A percentile compares a stretch with the other conserved stretches of the same genome.
Evolutionary conservation across 2,329 filamentous ascomycete species (phyloP).

Genomic region (Ustulina deusta): DNA sequence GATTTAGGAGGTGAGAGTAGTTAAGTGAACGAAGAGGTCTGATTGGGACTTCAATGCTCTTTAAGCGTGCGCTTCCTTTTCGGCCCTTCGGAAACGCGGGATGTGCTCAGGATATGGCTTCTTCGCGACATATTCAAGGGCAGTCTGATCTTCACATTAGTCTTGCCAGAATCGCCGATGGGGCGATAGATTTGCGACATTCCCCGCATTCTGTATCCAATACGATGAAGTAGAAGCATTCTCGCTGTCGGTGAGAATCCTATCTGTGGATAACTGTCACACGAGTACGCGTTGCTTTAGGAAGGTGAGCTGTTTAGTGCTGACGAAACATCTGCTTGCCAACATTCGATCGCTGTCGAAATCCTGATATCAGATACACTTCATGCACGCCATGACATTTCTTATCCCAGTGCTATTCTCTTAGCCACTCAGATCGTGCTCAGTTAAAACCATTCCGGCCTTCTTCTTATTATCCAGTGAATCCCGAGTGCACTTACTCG

Average conservation of each 20-base stretch:
- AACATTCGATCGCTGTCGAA: neutral
- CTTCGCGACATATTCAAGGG: neutral
- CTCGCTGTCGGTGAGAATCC: constrained; percentile 3
- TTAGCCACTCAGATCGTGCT: neutral
- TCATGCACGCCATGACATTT: constrained; percentile 2
- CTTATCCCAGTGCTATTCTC: neutral
- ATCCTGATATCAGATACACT: constrained; percentile 5
- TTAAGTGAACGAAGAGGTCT: neutral
- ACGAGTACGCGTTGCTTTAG: constrained; percentile 27
- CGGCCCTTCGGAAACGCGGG: neutral
- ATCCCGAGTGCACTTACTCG: neutral
- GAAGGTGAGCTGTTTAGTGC: constrained; percentile 33
- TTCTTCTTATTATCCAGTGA: constrained; percentile 19
- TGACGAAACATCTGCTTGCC: constrained; percentile 5
- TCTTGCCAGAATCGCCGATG: neutral
- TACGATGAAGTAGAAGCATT: constrained; percentile 16
- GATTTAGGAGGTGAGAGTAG: neutral
- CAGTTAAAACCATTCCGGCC: neutral
- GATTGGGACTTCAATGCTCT: constrained; percentile 9
- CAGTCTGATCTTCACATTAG: neutral
- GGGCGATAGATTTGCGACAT: constrained; percentile 3
- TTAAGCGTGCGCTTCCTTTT: constrained; percentile 23
- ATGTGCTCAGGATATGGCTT: neutral
- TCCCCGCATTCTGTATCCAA: constrained; percentile 30
- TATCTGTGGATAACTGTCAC: constrained; percentile 16